Conservation (phyloP, 768 basidiomycete genomes). For the Leccinum incarnatum region DNA sequence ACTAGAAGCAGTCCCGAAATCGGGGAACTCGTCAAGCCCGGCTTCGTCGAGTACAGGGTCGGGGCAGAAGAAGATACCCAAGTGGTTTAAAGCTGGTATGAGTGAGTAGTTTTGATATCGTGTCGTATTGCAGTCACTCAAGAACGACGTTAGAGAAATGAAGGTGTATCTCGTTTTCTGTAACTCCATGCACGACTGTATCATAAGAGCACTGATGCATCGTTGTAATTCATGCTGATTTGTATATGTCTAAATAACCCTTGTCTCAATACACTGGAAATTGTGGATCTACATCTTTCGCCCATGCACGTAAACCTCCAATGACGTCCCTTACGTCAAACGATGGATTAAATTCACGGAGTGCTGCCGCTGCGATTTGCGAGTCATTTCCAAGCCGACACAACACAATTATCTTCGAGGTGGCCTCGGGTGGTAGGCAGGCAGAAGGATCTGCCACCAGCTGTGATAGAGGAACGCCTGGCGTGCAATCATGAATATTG, state of each 20-base stretch:
- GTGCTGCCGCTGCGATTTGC: constrained; percentile 70
- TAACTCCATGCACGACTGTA: background rate
- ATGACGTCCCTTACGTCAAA: constrained; percentile 61
- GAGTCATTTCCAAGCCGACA: constrained; percentile 95
- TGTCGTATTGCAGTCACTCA: background rate
- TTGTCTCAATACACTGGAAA: constrained; percentile 78
- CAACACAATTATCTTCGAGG: constrained; percentile 50
- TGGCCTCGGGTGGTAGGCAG: constrained; percentile 31
- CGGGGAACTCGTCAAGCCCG: constrained; percentile 9
- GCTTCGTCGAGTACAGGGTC: constrained; percentile 8
- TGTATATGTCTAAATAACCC: constrained; percentile 1
- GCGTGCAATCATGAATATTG: constrained; percentile 6
- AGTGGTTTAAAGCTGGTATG: constrained; percentile 71
- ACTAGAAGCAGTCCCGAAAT: constrained; percentile 3
- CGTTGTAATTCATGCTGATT: constrained; percentile 2
- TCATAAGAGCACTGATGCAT: constrained; percentile 2
- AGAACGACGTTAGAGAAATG: constrained; percentile 21
- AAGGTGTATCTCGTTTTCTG: constrained; percentile 37
- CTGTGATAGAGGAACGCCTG: constrained; percentile 73
- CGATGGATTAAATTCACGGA: constrained; percentile 21
- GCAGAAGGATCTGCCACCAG: constrained; percentile 60
- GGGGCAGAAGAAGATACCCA: constrained; percentile 62
- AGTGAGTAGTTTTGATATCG: constrained; percentile 39
- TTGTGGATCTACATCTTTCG: constrained; percentile 60
- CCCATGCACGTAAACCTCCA: constrained; percentile 84